Conservation (phyloP, 2,329 filamentous ascomycete species). For the Cadophora luteo-olivacea region DNA sequence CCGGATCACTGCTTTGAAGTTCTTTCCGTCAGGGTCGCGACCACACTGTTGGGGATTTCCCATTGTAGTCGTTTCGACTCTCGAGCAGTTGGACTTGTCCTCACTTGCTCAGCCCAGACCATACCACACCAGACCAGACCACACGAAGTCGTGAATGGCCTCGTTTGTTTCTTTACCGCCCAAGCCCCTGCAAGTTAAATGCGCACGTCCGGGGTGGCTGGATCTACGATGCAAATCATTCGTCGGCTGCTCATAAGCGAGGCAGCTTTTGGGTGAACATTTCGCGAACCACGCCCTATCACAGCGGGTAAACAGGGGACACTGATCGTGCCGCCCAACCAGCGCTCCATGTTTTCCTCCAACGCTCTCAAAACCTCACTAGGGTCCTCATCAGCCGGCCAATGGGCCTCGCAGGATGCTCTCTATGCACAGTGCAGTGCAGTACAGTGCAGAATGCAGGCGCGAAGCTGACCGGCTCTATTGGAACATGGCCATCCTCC, state of each 20-base stretch:
- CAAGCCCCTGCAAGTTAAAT: not conserved
- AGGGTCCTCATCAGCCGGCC: slow-evolving; percentile 26
- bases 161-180: slow-evolving; percentile 25
- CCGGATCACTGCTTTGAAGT: slow-evolving; percentile 15
- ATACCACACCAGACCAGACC: not conserved
- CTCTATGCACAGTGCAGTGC: slow-evolving; percentile 22
- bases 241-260: slow-evolving; percentile 19
- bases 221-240: slow-evolving; percentile 32
- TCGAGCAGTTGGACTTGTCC: not conserved
- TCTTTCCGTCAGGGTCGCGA: not conserved
- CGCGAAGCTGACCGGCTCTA: slow-evolving; percentile 36
- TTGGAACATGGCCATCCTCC: slow-evolving; percentile 27
- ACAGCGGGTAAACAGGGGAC: slow-evolving; percentile 7
- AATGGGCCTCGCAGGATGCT: slow-evolving; percentile 25
- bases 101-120: no score
- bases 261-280: not conserved
- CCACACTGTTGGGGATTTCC: not conserved
- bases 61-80: not conserved
- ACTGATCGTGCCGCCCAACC: slow-evolving; percentile 34
- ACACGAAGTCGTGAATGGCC: not conserved
- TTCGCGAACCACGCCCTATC: slow-evolving; percentile 23
- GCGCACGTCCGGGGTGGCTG: slow-evolving; percentile 19
- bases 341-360: slow-evolving; percentile 32
- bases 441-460: slow-evolving; percentile 24
- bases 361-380: slow-evolving; percentile 28